These are phyloP conservation scores for Phanerodontia chrysosporium DNA, from an alignment of 768 basidiomycete genomes.

Conservation along the genomic window DNA sequence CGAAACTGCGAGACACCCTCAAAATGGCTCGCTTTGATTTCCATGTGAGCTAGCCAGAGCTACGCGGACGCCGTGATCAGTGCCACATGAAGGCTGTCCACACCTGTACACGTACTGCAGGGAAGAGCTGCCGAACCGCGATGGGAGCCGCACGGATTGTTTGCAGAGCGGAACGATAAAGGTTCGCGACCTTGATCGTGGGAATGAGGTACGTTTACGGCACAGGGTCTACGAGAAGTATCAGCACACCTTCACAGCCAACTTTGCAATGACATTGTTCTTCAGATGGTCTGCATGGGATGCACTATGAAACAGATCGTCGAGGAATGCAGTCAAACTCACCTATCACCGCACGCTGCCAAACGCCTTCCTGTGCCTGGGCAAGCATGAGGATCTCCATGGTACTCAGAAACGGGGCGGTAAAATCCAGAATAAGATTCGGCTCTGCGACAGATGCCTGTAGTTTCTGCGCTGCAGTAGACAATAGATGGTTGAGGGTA, in stretches of 20 bases:
- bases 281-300: constrained; percentile 55
- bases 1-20: constrained; percentile 84
- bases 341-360: constrained; percentile 91
- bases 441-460: constrained; percentile 41
- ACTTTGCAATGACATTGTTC: constrained; percentile 78
- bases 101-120: constrained; percentile 41
- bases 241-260: constrained; percentile 64
- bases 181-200: constrained; percentile 46
- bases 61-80: constrained; percentile 30
- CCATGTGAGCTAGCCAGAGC: constrained; percentile 80
- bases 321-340: not conserved
- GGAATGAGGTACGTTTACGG: constrained; percentile 5
- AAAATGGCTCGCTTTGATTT: constrained; percentile 83
- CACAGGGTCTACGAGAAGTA: not conserved
- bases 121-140: constrained; percentile 43
- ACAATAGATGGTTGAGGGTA: constrained; percentile 55
- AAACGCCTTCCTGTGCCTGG: constrained; percentile 95
- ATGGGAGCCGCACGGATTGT: constrained; percentile 41
- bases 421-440: constrained; percentile 63
- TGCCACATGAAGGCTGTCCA: not conserved
- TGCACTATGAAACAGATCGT: not conserved
- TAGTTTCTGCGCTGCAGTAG: constrained; percentile 51
- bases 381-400: constrained; percentile 81
- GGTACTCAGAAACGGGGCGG: constrained; percentile 51
- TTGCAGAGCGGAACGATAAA: constrained; percentile 53